Evolutionary conservation across 306 rosid genomes (phyloP).

Genomic region (Cotoneaster glaucophyllus): DNA sequence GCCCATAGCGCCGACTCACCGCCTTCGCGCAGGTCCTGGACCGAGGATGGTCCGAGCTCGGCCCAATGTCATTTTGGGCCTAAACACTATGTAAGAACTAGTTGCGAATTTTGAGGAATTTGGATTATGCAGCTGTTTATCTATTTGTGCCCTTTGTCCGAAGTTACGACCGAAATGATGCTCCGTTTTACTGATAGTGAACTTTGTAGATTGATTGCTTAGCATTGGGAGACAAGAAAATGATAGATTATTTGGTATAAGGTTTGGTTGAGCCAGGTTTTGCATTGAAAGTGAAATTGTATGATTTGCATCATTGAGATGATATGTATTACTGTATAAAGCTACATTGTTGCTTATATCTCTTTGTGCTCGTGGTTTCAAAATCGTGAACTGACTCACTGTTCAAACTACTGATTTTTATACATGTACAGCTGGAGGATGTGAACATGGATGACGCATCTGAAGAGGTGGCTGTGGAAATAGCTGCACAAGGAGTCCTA

Average conservation of each 20-base stretch:
- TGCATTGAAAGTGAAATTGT: neutral
- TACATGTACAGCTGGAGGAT: constrained; percentile 62
- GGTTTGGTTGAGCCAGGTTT: neutral
- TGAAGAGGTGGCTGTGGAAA: constrained; percentile 87
- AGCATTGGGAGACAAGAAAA: neutral
- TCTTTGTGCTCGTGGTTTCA: neutral
- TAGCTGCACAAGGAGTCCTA: constrained; percentile 96
- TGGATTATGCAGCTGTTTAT: too few relatives aligned
- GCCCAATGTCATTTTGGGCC: too few relatives aligned
- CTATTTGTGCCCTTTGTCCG: too few relatives aligned
- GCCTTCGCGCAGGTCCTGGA: too few relatives aligned
- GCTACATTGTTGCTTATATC: neutral
- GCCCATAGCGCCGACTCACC: too few relatives aligned
- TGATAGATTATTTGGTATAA: neutral
- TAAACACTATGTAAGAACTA: too few relatives aligned
- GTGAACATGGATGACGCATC: constrained; percentile 80
- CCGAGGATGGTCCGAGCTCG: too few relatives aligned
- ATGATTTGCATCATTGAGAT: neutral
- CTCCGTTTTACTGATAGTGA: too few relatives aligned
- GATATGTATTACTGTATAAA: neutral
- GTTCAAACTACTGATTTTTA: neutral
- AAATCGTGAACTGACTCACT: neutral
- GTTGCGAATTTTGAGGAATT: too few relatives aligned
- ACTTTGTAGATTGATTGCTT: neutral
- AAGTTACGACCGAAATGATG: too few relatives aligned